Evolutionary conservation across 495 filamentous ascomycete genomes (phyloP), one percentile per base, ranked within the genome.

Genomic region (Polyplosphaeria fusca): DNA sequence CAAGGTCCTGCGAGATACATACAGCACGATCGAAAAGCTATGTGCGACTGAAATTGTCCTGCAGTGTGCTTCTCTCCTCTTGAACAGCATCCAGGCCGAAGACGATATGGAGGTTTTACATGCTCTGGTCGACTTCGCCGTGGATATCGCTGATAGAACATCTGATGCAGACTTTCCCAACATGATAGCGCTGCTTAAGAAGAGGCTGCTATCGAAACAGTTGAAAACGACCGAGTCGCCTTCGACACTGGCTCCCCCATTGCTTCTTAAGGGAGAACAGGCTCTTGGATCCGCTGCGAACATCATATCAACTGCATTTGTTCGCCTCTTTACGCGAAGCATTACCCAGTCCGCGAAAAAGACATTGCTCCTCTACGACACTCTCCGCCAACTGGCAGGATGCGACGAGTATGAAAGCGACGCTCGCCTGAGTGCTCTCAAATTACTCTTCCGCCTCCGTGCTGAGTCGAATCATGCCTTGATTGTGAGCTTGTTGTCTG

Each of bases 401-500:
- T 77, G 73, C 11, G 76, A 77, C 19, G 59, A 67, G 1, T 79
- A 71, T 55, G 79, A 82, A 35, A 74, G 78, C 7, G 86, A 89
- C 70, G 83, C 89, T 41, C 86, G 89, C 11, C 73, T 96, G 22
- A 86, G 84, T 9, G 86, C 86, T 3, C 81, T 96, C 74, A 94
- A 89, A 63, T 71, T 96, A 40, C 75, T 97, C 5, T 91, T 93
- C 65, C 82, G 92, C 19, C 73, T 97, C 18, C 80, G 92, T 45
- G 88, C 88, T 24, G 88, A 96, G 67, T 86, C 82, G 26, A 80
- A 84, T 14, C 78, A 89, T 42, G 79, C 81, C 28, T 77, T 96
- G 3, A 85, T 83, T 38, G 71, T 96, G 24, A 77, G 82, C 1
- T 69, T 79, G 5, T 76, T 77, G 5, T 78, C 81, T 0, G 89